Evolutionary conservation across 1,284 basidiomycete species (phyloP), one percentile per base, ranked within the genome.

Genomic region (Pyrrhoderma noxium): DNA sequence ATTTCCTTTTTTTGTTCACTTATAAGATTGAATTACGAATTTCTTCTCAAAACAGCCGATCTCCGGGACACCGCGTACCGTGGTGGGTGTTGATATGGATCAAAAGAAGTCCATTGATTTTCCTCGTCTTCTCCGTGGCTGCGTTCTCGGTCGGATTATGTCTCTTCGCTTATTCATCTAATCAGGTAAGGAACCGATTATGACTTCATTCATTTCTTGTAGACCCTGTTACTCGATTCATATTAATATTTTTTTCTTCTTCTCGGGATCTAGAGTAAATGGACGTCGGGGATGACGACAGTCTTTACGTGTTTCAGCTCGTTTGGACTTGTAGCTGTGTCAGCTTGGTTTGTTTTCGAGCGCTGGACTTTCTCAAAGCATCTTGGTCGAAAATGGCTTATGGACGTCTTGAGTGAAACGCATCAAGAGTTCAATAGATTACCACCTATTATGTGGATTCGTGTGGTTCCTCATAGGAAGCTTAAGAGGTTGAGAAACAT

Each of bases 81-180:
- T 86, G 83, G 82, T 86, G 84, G 82, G 82, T 86, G 22, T 65
- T 82, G 49, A 85, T 85, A 55, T 88, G 84, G 84, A 86, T 87
- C 65, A 85, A 85, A 61, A 70, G 82, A n/a, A 84, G 82, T 1
- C 84, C 84, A 8, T 70, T 85, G 36, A 80, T 84, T 47, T 85
- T 85, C 65, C 72, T 87, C 45, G 82, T 85, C 38, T 69, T 84
- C 58, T 84, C 82, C 36, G 82, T 85, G 25, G 79, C 80, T 8
- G 82, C 79, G 60, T 86, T 86, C 61, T 84, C 80, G 0, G 73
- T 82, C 31, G 83, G 83, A 7, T 70, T 86, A 19, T 79, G 80
- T 48, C 71, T 80, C 25, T 85, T 85, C 57, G 70, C 79, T 3
- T 85, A 83, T 59, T 77, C 82, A 2, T 81, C 80, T 14, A 51